Percentiles rank a stretch among this genome's conserved stretches.
These are phyloP conservation scores for Aspergillus haitiensis DNA, from an alignment of 495 filamentous ascomycete genomes.

Conservation along the genomic window DNA sequence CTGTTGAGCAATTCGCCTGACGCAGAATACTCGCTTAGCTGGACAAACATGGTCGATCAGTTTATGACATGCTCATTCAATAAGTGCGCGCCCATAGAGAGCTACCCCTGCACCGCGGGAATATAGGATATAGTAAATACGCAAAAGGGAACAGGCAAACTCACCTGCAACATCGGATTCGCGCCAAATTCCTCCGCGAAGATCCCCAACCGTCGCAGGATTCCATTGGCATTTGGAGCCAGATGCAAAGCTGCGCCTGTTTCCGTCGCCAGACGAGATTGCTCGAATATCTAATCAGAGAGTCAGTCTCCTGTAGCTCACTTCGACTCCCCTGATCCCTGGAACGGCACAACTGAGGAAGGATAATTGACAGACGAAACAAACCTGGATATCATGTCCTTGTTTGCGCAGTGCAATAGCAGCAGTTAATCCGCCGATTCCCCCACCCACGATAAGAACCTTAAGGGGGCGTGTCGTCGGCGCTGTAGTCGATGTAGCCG, in stretches of 20 bases:
- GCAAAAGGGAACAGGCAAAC: too few species aligned
- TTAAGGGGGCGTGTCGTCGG: not conserved
- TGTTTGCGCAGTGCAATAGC: constrained; percentile 8
- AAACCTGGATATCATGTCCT: not conserved
- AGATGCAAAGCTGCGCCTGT: constrained; percentile 7
- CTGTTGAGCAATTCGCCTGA: not conserved
- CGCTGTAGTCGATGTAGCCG: not conserved
- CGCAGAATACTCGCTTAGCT: constrained; percentile 2
- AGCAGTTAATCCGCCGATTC: constrained; percentile 5
- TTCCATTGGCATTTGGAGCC: constrained; percentile 7
- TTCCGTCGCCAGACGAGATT: not conserved
- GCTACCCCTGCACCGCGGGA: too few species aligned
- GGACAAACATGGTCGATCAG: not conserved
- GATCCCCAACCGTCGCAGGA: constrained; percentile 2
- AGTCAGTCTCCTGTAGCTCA: not conserved
- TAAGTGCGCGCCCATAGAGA: too few species aligned
- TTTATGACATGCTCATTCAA: not conserved
- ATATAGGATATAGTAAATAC: too few species aligned
- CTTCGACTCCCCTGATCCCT: not conserved
- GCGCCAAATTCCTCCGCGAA: constrained; percentile 8
- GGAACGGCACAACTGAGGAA: not conserved
- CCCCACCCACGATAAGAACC: constrained; percentile 10
- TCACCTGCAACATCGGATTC: not conserved
- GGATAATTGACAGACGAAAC: not conserved
- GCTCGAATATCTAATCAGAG: constrained; percentile 2